phyloP scores from a whole-genome alignment of 2,329 filamentous ascomycete species.

The Sporothrix euskadiensis region DNA sequence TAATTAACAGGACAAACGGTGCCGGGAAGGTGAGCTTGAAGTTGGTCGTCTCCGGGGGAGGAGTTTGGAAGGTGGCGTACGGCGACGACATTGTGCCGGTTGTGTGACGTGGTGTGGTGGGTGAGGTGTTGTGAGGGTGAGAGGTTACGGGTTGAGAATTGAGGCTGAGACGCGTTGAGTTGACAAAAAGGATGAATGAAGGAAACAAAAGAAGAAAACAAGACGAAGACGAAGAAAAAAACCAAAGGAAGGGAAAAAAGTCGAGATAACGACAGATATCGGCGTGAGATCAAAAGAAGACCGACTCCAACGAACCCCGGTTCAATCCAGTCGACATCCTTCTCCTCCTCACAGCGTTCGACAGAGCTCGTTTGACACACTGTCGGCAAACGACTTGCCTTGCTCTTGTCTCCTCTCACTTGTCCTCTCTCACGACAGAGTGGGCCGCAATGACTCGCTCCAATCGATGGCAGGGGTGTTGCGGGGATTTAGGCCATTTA shows the following conservation, averaged over 20 bases:
- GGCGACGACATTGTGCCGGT: conserved; percentile 10
- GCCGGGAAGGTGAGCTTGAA: conserved; percentile 43
- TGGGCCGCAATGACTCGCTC: conserved; percentile 16
- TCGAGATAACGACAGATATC: not conserved
- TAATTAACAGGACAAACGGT: conserved; percentile 52
- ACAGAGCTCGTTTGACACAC: too few relatives aligned
- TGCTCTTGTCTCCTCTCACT: not conserved
- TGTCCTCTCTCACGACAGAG: not conserved
- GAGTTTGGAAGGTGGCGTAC: conserved; percentile 13
- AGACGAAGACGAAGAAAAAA: not conserved
- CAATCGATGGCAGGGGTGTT: not conserved
- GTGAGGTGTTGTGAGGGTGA: not conserved
- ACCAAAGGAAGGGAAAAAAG: not conserved
- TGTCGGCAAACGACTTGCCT: not conserved
- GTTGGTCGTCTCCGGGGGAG: conserved; percentile 9
- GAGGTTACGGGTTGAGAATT: too few relatives aligned
- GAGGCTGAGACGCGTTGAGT: not conserved
- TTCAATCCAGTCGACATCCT: not conserved
- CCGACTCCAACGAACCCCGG: conserved; percentile 5
- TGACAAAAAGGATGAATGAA: not conserved
- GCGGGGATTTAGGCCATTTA: not conserved
- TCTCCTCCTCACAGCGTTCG: not conserved
- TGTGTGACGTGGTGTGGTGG: not conserved
- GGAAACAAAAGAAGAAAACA: not conserved
- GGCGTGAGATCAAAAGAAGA: not conserved